phyloP scores from a whole-genome alignment of 73 alveolate genomes.

The Uronychia setigera region DNA sequence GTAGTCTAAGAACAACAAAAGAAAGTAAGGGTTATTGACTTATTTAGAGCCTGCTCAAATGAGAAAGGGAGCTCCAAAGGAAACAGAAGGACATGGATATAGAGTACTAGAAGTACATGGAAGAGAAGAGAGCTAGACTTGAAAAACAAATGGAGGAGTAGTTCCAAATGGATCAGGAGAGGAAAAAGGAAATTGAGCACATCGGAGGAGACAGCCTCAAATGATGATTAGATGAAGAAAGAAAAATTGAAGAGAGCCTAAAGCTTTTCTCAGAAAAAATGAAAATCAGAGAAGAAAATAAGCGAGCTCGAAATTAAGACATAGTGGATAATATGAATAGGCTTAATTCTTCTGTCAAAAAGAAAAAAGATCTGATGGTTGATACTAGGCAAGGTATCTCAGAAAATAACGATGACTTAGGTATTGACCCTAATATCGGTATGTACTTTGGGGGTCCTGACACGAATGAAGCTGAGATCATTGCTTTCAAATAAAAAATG shows the following conservation, averaged over 20 bases:
- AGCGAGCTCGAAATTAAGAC: not conserved
- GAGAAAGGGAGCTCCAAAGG: not conserved
- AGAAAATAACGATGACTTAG: too few species aligned
- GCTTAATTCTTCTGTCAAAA: not conserved
- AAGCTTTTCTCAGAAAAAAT: not conserved
- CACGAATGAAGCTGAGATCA: not conserved
- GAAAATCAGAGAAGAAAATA: not conserved
- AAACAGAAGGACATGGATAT: not conserved
- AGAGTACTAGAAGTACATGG: not conserved
- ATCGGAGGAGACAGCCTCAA: not conserved
- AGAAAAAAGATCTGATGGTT: not conserved
- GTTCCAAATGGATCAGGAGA: not conserved
- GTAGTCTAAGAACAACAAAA: not conserved
- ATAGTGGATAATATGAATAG: not conserved
- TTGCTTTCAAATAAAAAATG: not conserved
- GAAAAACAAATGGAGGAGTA: not conserved
- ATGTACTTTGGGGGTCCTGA: too few species aligned
- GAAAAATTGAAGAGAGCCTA: not conserved
- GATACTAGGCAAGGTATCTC: not conserved
- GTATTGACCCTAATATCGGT: too few species aligned
- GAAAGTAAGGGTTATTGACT: not conserved
- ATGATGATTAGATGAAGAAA: not conserved
- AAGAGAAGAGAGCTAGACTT: not conserved
- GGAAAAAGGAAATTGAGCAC: not conserved
- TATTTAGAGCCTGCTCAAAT: not conserved